Percentiles rank a stretch among this genome's conserved stretches.
These are phyloP conservation scores for Scheffersomyces lignosus DNA, from an alignment of 805 yeast species.

Conservation along the genomic window DNA sequence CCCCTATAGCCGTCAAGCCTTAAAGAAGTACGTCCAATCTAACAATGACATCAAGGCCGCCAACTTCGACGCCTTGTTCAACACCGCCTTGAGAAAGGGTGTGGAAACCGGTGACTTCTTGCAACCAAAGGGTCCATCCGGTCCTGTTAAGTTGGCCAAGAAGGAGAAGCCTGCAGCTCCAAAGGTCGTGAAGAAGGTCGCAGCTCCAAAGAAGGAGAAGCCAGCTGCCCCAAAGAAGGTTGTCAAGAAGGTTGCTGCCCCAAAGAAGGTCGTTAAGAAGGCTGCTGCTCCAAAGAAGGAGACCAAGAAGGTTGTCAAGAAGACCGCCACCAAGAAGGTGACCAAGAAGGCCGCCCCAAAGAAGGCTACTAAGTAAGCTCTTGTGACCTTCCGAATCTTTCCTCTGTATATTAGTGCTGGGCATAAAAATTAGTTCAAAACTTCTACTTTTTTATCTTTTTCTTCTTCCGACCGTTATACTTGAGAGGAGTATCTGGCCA, in stretches of 20 bases:
- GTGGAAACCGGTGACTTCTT: slow-evolving; percentile 72
- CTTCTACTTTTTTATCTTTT: not conserved
- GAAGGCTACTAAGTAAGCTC: not conserved
- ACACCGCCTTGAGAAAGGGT: slow-evolving; percentile 76
- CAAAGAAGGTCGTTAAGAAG: slow-evolving; percentile 23
- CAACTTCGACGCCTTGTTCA: slow-evolving; percentile 75
- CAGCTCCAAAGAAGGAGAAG: slow-evolving; percentile 24
- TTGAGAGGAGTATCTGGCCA: too few species aligned
- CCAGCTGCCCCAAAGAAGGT: slow-evolving; percentile 14
- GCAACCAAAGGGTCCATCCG: slow-evolving; percentile 90
- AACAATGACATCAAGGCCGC: slow-evolving; percentile 57
- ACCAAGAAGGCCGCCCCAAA: slow-evolving; percentile 3
- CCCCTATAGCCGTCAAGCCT: slow-evolving; percentile 69
- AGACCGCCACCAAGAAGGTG: slow-evolving; percentile 7
- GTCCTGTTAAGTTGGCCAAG: slow-evolving; percentile 71
- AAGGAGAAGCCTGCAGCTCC: slow-evolving; percentile 18
- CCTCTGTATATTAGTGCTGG: not conserved
- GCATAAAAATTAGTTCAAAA: not conserved
- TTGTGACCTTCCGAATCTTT: not conserved
- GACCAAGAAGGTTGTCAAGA: slow-evolving; percentile 12
- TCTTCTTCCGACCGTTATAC: too few species aligned
- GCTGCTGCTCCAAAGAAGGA: slow-evolving; percentile 11
- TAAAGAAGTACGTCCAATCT: slow-evolving; percentile 77
- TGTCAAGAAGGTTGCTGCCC: slow-evolving; percentile 23
- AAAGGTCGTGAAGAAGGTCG: slow-evolving; percentile 6